Evolutionary conservation across 2,329 filamentous ascomycete species (phyloP), one percentile per base, ranked within the genome.

Genomic region (Stagonosporopsis chrysanthemi): DNA sequence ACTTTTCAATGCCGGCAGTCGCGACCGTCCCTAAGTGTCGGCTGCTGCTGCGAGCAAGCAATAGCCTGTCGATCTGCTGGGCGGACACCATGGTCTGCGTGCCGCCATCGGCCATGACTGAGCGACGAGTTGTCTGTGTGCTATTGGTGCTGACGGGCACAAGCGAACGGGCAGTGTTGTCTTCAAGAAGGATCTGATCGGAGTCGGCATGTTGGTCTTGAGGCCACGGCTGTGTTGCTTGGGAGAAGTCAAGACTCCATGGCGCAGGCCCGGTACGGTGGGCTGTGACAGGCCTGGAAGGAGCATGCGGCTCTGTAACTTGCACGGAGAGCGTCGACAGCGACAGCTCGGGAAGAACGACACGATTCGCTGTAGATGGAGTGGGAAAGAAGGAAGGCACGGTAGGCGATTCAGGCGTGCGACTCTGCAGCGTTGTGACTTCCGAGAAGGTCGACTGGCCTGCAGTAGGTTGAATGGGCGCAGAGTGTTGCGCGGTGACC

Each of bases 1-100:
- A 52, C 42, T 69, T 75, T 23, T 75, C 73, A 4, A 73, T 59
- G 40, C 61, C 68, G 47, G 71, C 69, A 54, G 69, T 60, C 23
- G 67, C 66, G 24, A 72, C 63, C 7, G 69, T 69, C 14, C 65
- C 63, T 29, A 67, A 69, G 50, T 67, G 53, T 22, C 69, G 65
- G 43, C 67, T 71, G 52, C 61, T 71, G 54, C 61, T 73, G 65
- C 85, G 86, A 51, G 83, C 81, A 63, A 84, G 83, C 53, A 96
- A 78, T 69, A 97, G 82, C 52, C 86, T 84, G 65, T 97, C 92
- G 62, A 97, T 91, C 53, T 90, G 88, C 46, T 90, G 86, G 0
- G 90, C 86, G n/a, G 92, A 96, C 28, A 97, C 81, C 36, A 89
- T 83, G 23, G 93, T 97, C 77, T 97, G 94, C 14, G 90, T 89